These are phyloP conservation scores for Coemansia sp. DNA, from an alignment of 192 early-diverging fungal species.

Conservation along the genomic window DNA sequence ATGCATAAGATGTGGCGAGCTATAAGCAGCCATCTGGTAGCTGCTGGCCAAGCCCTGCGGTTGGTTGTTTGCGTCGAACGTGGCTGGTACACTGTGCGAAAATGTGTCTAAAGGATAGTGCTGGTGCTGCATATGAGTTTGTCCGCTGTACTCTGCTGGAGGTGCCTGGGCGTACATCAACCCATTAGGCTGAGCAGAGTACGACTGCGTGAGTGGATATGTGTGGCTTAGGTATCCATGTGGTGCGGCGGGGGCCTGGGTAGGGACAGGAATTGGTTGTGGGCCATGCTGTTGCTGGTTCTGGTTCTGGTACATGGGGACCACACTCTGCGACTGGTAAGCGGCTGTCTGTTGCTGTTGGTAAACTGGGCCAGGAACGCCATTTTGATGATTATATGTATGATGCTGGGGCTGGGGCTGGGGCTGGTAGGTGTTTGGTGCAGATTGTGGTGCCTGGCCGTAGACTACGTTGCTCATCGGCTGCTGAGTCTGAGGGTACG, in stretches of 20 bases:
- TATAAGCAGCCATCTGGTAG: neutral
- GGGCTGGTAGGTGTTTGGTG: neutral
- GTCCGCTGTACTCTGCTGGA: neutral
- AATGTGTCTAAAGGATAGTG: neutral
- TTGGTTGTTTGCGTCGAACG: constrained; percentile 10
- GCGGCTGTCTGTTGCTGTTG: constrained; percentile 20
- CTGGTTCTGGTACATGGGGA: neutral
- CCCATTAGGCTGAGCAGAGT: neutral
- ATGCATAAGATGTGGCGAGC: constrained; percentile 13
- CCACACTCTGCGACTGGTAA: neutral
- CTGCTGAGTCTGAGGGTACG: neutral
- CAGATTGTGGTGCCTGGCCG: constrained; percentile 1
- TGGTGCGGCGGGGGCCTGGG: neutral
- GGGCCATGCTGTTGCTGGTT: constrained; percentile 13
- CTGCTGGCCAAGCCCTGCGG: neutral
- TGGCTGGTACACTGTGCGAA: constrained; percentile 24
- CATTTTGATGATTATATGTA: neutral
- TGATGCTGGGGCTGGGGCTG: neutral
- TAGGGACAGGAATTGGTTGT: neutral
- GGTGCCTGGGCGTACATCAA: neutral
- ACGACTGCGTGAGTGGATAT: neutral
- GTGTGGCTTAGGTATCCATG: neutral
- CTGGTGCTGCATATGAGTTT: neutral
- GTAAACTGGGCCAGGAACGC: neutral
- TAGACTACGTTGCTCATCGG: neutral